A percentile compares a stretch with the other conserved stretches of the same genome.
Evolutionary conservation across 768 basidiomycete genomes (phyloP).

Genomic region (Boletellus ananas): DNA sequence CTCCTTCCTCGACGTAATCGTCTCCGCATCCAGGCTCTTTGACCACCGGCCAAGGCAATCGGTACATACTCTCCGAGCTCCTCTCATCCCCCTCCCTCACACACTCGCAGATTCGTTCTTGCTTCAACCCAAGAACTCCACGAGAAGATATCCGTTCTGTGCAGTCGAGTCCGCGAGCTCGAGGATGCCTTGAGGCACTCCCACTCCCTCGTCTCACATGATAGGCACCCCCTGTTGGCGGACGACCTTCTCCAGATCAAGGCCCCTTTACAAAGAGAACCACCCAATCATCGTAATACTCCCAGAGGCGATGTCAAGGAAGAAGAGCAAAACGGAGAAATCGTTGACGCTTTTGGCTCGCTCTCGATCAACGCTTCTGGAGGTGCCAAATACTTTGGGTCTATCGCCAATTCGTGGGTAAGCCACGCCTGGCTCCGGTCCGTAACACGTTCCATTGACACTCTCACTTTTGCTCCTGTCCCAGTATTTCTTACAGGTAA

Average conservation of each 20-base stretch:
- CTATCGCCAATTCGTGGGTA: constrained; percentile 76
- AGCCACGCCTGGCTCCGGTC: background rate
- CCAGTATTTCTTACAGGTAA: constrained; percentile 74
- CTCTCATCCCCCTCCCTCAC: background rate
- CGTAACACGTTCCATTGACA: background rate
- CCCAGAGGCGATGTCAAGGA: constrained; percentile 45
- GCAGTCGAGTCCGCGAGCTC: constrained; percentile 69
- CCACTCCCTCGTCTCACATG: constrained; percentile 54
- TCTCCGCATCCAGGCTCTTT: constrained; percentile 52
- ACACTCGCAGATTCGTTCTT: constrained; percentile 58
- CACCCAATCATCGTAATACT: constrained; percentile 39
- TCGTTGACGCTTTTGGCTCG: constrained; percentile 78
- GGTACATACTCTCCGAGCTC: constrained; percentile 37
- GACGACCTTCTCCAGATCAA: constrained; percentile 76
- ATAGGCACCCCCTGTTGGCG: constrained; percentile 61
- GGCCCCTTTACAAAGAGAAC: constrained; percentile 69
- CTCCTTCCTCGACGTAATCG: constrained; percentile 18
- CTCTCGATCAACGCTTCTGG: constrained; percentile 71
- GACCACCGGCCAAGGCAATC: constrained; percentile 79
- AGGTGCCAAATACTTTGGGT: constrained; percentile 71
- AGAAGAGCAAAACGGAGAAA: constrained; percentile 60
- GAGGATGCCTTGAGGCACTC: constrained; percentile 66
- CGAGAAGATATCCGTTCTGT: constrained; percentile 75
- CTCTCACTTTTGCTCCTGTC: background rate
- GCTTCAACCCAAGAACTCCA: constrained; percentile 79